These are phyloP conservation scores for Mortierella antarctica DNA, from an alignment of 192 early-diverging fungal species.

Conservation along the genomic window DNA sequence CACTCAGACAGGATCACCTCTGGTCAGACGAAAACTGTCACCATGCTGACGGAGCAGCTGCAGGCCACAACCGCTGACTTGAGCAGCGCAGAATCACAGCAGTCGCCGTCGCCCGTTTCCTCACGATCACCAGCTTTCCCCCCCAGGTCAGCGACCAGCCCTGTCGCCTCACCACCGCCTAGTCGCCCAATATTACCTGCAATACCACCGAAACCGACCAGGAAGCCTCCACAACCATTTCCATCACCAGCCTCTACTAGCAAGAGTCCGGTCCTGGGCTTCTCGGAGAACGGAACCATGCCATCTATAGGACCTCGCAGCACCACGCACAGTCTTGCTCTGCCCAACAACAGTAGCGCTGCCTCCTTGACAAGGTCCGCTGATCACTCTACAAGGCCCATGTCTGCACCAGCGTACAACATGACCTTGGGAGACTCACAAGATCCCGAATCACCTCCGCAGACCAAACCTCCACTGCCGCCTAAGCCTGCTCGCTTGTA, in stretches of 20 bases:
- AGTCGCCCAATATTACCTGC: conserved; percentile 34
- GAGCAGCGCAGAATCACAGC: conserved; percentile 17
- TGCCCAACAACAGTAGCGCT: background rate
- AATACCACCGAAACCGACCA: conserved; percentile 65
- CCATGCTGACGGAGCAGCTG: conserved; percentile 49
- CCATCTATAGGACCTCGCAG: conserved; percentile 13
- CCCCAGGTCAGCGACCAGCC: conserved; percentile 16
- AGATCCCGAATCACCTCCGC: conserved; percentile 37
- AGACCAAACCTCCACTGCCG: conserved; percentile 63
- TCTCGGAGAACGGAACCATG: conserved; percentile 26
- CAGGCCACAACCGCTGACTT: conserved; percentile 26
- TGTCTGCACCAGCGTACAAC: conserved; percentile 13
- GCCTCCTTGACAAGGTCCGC: background rate
- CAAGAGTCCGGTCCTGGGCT: conserved; percentile 35
- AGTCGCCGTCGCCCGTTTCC: conserved; percentile 21
- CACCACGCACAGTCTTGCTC: background rate
- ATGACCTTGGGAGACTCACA: background rate
- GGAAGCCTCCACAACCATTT: conserved; percentile 37
- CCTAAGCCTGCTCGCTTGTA: conserved; percentile 64
- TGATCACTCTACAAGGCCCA: conserved; percentile 11
- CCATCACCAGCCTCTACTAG: conserved; percentile 30
- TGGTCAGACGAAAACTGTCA: conserved; percentile 45
- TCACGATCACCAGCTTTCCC: conserved; percentile 17
- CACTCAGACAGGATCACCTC: conserved; percentile 45
- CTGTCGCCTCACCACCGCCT: conserved; percentile 24